Evolutionary conservation across 169 alveolate genomes (phyloP), one percentile per base, ranked within the genome.

Genomic region (Perkinsus chesapeaki): DNA sequence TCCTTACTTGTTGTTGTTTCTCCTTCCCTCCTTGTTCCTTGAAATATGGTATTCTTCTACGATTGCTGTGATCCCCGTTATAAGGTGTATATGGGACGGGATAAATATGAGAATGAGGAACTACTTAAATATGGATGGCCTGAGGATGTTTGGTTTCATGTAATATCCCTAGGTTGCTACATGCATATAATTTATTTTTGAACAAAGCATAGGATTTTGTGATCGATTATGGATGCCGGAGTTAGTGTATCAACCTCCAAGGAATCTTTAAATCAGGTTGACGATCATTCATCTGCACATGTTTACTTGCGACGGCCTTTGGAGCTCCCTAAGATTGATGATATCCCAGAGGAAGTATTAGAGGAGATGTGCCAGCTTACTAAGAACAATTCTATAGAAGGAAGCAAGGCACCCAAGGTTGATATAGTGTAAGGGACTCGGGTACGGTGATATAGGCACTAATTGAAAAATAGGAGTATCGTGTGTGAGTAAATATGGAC

Each of bases 81-180:
- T 34, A 60, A 60, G 82, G 92, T 96, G 37, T 96, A 96, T 93
- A 94, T 96, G 96, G 98, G 98, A 31, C 94, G 95, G 91, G 98
- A 97, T 94, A 97, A 97, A 94, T 96, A 60, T 94, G 98, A 97
- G 94, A 97, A 97, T 92, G 98, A 97, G 95, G 97, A 95, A 47
- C 94, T 96, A 48, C 96, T 97, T 38, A 95, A 95, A 60, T 95
- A 95, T 94, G 97, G 97, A 12, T 96, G 95, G 93, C 98, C 97
- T 27, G 96, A 95, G 91, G 98, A 97, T 93, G 93, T 97, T 0
- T 97, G 98, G 97, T 96, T 97, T 95, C 98, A 96, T 92, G 82
- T 60, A 60, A 60, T 27, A 3, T 0, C 82, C 31, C 12, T 9
- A 23, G 23, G 23, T 7, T 16, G 60, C 60, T 5, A 5, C 60